Base-by-base conservation (phyloP, 768 basidiomycete genomes). In the Gymnopilus dilepis region DNA sequence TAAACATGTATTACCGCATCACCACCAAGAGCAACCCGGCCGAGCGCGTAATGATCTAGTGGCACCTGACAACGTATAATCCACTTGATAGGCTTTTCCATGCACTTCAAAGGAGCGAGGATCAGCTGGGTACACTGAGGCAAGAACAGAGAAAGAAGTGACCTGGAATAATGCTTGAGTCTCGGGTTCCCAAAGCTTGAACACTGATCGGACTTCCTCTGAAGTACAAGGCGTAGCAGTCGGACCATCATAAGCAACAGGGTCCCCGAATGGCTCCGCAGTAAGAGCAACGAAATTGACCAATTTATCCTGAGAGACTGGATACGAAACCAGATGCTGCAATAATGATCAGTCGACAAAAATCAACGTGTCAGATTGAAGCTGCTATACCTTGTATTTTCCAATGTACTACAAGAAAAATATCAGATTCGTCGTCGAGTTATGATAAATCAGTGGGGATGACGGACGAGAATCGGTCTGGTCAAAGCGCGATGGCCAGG, bases 281-380 rank as follows among this genome's bases (percentile, higher is more conserved):
- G 24, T 73, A 45, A 81, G 78, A 6, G 77, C 81, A 4, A 77
- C 84, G 31, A 86, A 71, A 63, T 86, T 88, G 62, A 87, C 73
- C 22, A 78, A 70, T 54, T 74, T 74, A 8, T 81, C 84, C 34
- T 77, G 73, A 1, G 83, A 80, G 13, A 87, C 78, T 0, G 83
- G 79, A 69, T 87, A 87, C 0, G 73, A 76, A 2, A 86, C 72
- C n/a, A 84, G 58, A 67, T 83, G 80, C 84, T 87, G 48, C 28
- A 17, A 9, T n/a, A n/a, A n/a, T n/a, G n/a, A 2, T n/a, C 31
- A 38, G 21, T 53, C 28, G 50, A 19, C 4, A 8, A 19, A 5
- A 13, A 1, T 13, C 33, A 9, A 11, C 34, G 8, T 11, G 11
- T 1, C n/a, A 28, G 6, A 17, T 31, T 30, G 17, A 21, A 51